phyloP scores from a whole-genome alignment of 176 grass and related monocot genomes.

The maize (Zea mays) region DNA sequence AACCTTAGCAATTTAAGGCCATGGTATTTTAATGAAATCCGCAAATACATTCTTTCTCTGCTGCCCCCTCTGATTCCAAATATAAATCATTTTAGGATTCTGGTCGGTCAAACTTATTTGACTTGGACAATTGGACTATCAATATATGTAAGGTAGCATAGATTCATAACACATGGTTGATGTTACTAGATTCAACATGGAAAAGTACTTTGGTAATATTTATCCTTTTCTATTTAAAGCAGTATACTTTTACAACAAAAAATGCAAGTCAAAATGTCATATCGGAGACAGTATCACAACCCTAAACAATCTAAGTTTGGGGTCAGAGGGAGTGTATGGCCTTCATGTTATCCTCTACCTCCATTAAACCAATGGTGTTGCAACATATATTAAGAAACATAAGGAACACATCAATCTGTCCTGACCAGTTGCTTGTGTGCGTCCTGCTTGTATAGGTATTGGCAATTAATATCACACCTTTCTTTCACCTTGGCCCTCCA shows the following conservation, averaged over 20 bases:
- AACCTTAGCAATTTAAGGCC: neutral
- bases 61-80: neutral
- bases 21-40: conserved; percentile 2
- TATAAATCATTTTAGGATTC: neutral
- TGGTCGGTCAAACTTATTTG: neutral
- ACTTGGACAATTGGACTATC: neutral
- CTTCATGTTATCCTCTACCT: conserved; percentile 6
- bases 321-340: neutral
- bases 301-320: neutral
- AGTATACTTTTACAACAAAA: neutral
- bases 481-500: neutral
- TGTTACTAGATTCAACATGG: neutral
- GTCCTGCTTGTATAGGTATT: neutral
- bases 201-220: neutral
- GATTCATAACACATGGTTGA: neutral
- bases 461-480: neutral
- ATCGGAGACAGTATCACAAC: neutral
- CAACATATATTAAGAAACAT: neutral
- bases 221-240: neutral
- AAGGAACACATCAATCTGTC: neutral
- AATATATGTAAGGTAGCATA: neutral
- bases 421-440: neutral
- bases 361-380: conserved; percentile 4
- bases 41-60: conserved; percentile 5
- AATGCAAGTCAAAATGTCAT: neutral